Evolutionary conservation across 352 stramenopile species (phyloP).

Genomic region (Pythium grandisporangium): DNA sequence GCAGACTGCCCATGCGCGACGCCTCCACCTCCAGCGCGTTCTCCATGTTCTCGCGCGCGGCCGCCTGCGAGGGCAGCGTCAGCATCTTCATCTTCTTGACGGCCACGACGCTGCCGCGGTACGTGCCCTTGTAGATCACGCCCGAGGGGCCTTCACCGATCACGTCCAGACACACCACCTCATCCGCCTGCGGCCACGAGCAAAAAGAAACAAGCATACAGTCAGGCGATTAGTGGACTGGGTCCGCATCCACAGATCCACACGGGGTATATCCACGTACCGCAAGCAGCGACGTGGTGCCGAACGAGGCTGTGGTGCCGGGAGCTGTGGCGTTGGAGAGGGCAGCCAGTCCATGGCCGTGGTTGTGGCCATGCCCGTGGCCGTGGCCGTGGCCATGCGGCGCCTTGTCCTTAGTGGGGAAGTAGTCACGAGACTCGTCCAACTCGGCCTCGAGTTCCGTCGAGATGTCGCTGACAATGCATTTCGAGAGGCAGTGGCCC

Average conservation of each 20-base stretch:
- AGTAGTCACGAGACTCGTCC: slow-evolving; percentile 25
- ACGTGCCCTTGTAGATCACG: slow-evolving; percentile 81
- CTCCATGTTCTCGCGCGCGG: slow-evolving; percentile 64
- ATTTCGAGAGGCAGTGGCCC: slow-evolving; percentile 82
- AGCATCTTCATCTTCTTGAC: slow-evolving; percentile 87
- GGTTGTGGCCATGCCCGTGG: not conserved
- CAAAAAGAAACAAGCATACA: slow-evolving; percentile 1
- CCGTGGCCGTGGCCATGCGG: too few species aligned
- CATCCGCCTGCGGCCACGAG: slow-evolving; percentile 39
- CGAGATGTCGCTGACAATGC: slow-evolving; percentile 78
- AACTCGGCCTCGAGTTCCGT: slow-evolving; percentile 79
- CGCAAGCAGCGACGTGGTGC: slow-evolving; percentile 63
- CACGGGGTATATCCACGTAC: slow-evolving; percentile 17
- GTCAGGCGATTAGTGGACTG: too few species aligned
- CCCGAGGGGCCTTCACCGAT: slow-evolving; percentile 75
- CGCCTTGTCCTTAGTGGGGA: not conserved
- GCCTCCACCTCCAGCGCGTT: slow-evolving; percentile 78
- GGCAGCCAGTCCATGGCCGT: too few species aligned
- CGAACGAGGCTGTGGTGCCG: slow-evolving; percentile 42
- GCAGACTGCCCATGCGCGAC: slow-evolving; percentile 81
- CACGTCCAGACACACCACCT: slow-evolving; percentile 71
- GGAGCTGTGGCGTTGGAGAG: not conserved
- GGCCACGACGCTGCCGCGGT: slow-evolving; percentile 73
- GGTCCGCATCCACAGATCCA: too few species aligned
- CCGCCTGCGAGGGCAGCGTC: slow-evolving; percentile 35